Percentiles rank a stretch among this genome's conserved stretches.
These are phyloP conservation scores for Aspergillus tubingensis DNA, from an alignment of 2,329 filamentous ascomycete genomes.

Conservation along the genomic window DNA sequence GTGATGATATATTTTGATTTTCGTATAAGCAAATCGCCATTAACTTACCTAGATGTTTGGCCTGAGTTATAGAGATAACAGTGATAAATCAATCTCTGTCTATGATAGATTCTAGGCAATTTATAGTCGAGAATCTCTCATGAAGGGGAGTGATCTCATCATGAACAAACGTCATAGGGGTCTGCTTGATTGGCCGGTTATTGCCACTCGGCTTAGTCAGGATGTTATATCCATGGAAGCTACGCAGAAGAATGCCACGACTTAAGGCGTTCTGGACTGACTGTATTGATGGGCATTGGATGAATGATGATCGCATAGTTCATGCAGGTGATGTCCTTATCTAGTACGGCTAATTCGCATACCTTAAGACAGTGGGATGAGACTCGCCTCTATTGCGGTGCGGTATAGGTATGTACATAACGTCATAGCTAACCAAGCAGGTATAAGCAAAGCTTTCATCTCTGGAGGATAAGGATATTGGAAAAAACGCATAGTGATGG, in stretches of 20 bases:
- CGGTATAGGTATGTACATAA: slow-evolving; percentile 1
- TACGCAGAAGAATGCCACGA: too few species aligned
- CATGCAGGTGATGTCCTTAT: background rate
- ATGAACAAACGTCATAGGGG: slow-evolving; percentile 7
- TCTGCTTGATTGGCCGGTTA: background rate
- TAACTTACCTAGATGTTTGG: background rate
- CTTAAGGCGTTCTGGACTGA: too few species aligned
- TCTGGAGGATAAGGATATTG: background rate
- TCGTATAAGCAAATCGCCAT: too few species aligned
- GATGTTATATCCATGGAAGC: background rate
- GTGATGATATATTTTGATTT: background rate
- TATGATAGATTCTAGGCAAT: background rate
- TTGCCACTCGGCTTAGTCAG: slow-evolving; percentile 1
- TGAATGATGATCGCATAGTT: background rate
- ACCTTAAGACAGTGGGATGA: background rate
- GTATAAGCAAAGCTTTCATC: background rate
- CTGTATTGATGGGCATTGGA: too few species aligned
- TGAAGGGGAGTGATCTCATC: slow-evolving; percentile 7
- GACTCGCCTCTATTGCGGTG: background rate
- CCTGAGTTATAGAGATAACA: background rate
- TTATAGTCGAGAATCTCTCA: background rate
- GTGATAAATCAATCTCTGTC: too few species aligned
- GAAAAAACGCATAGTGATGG: background rate
- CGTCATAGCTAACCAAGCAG: background rate
- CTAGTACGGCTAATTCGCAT: too few species aligned